Conservation (phyloP, 345 rosid species). For the Euclidium syriacum region DNA sequence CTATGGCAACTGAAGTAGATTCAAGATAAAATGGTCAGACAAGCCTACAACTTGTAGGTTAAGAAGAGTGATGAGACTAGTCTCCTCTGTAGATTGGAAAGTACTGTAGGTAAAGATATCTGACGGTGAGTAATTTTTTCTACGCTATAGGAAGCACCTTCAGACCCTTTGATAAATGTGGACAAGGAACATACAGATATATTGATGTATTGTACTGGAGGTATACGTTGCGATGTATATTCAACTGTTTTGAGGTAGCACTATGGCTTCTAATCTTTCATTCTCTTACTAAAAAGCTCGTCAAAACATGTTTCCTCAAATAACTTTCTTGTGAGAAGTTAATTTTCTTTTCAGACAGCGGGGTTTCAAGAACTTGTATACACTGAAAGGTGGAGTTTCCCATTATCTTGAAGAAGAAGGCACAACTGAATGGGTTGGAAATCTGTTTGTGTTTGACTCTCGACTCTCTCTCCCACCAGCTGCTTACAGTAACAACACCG, state of each 20-base stretch:
- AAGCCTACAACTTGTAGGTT: not conserved
- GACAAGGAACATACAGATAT: conserved; percentile 68
- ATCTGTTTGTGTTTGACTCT: conserved; percentile 84
- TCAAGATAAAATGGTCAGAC: too few relatives aligned
- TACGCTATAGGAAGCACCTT: conserved; percentile 42
- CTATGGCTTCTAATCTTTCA: not conserved
- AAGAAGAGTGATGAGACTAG: not conserved
- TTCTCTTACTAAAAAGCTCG: conserved; percentile 2
- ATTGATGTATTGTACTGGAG: conserved; percentile 94
- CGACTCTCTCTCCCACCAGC: conserved; percentile 86
- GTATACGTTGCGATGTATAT: conserved; percentile 94
- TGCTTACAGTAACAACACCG: conserved; percentile 39
- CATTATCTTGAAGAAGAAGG: conserved; percentile 77
- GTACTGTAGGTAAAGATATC: not conserved
- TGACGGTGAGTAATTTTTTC: not conserved
- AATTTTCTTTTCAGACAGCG: conserved; percentile 47
- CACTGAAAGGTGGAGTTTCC: conserved; percentile 82
- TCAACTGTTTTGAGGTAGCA: conserved; percentile 79
- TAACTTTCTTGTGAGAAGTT: conserved; percentile 16
- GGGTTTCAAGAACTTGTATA: conserved; percentile 75
- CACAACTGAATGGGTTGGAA: conserved; percentile 71
- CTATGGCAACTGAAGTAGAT: not conserved
- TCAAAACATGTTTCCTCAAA: conserved; percentile 11
- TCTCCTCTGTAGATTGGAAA: not conserved
- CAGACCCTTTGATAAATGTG: conserved; percentile 66